A percentile compares a stretch with the other conserved stretches of the same genome.
Evolutionary conservation across 257 asterid genomes (phyloP).

Genomic region (Solanum piurae): DNA sequence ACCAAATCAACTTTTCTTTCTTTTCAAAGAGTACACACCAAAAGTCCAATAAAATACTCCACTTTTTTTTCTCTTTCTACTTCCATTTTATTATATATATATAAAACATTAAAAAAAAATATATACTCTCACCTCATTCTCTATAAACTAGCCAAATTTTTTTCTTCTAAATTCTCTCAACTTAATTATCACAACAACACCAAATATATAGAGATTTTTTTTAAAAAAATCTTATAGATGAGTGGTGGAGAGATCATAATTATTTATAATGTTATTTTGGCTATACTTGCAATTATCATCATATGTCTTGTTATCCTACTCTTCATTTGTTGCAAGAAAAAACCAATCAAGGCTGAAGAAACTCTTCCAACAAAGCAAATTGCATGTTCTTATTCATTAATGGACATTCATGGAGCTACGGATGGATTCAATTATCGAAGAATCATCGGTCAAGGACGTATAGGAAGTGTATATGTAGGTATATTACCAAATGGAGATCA

Average conservation of each 20-base stretch:
- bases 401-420: constrained; percentile 72
- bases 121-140: background rate
- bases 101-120: background rate
- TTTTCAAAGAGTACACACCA: constrained; percentile 4
- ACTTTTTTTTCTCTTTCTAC: background rate
- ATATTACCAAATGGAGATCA: constrained; percentile 46
- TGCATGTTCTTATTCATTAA: constrained; percentile 35
- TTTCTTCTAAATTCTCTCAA: background rate
- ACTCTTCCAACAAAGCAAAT: constrained; percentile 23
- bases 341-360: constrained; percentile 16
- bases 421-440: constrained; percentile 73
- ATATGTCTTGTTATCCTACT: constrained; percentile 21
- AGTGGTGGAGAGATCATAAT: constrained; percentile 10
- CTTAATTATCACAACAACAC: background rate
- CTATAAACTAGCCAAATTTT: background rate
- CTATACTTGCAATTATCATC: constrained; percentile 24
- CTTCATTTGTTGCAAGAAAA: constrained; percentile 34
- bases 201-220: background rate
- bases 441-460: constrained; percentile 60
- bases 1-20: background rate
- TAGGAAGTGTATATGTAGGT: constrained; percentile 78
- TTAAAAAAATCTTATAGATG: constrained; percentile 4
- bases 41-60: background rate
- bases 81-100: background rate
- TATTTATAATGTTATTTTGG: constrained; percentile 25